Base-by-base conservation (phyloP, 306 rosid genomes). In the Dryas drummondii region DNA sequence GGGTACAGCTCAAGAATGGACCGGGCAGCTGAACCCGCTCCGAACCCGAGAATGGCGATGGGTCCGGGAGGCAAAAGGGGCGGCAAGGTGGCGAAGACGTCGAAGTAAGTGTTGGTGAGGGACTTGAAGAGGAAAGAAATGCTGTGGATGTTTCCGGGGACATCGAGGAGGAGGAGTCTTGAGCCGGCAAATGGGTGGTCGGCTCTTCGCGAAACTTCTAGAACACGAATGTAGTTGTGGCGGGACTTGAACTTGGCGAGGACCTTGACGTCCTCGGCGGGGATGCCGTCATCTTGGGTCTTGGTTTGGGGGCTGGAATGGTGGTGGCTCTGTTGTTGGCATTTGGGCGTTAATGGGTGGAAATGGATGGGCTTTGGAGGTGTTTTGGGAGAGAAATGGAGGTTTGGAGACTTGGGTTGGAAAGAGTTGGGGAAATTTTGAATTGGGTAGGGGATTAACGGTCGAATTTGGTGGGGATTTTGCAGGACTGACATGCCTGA, bases 141-240 rank as follows among this genome's bases (percentile, higher is more conserved):
- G 87, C 96, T 92, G 90, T 92, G 99, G 73, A 94, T 92, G 88
- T 94, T 92, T 55, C 97, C 97, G 4, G 99, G 97, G 41, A n/a
- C 68, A 44, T 94, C 97, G 0, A 94, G 91, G 13, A 91, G 99
- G 48, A 94, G 99, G 5, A 94, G 89, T 22, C 99, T 70, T 13
- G 97, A 87, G 4, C 96, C 97, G n/a, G 97, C 90, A 63, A 94
- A 77, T 13, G 97, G 97, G 86, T 94, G 97, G 41, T 88, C 86
- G 17, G 93, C 88, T 81, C 77, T 83, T 71, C 97, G 78, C 0
- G 96, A 92, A 73, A 94, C 91, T 72, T 92, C 77, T 5, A 94
- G 88, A 42, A 94, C 97, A 16, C 97, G 90, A 69, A 94, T 94
- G 81, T 72, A 88, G 81, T 92, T 94, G 85, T 90, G 81, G 1